Base-by-base conservation (phyloP, 495 filamentous ascomycete species). In the Trypethelium eluteriae region DNA sequence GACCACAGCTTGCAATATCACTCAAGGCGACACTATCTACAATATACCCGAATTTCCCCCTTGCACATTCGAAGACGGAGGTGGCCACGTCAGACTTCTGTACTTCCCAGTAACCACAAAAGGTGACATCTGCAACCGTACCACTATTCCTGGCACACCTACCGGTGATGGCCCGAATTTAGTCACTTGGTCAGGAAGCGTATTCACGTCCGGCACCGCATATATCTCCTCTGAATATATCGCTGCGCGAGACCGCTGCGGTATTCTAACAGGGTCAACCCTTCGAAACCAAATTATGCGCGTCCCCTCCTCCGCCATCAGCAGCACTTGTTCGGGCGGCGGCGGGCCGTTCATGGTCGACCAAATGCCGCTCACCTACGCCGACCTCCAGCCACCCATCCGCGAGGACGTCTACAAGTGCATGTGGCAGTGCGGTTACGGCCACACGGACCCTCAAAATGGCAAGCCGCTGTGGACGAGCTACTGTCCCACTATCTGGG, bases 401-500 rank as follows among this genome's bases (percentile, higher is more conserved):
- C 49, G 49, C 9, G 18, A 9, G 10, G 49, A 53, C 49, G 49
- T 53, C 49, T 53, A 53, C 49, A 53, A 53, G n/a, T 53, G 49
- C 49, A 53, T 53, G 49, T 5, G 11, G 12, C 11, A 53, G 18
- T 53, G 49, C 49, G 49, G 49, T 5, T 5, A 5, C 49, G 49
- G 49, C 49, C 5, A 9, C 49, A 53, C 49, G 5, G 18, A 53
- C 18, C 10, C 9, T 5, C 49, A 53, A n/a, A 11, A 14, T 11
- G 49, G 49, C 10, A 25, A 14, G 5, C 11, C 18, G n/a, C 16
- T 5, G 11, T 53, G 49, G 49, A 53, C 2, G 18, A 5, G 5
- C 10, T 16, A 11, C 5, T 53, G 49, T 25, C 49, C 49, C 49
- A 53, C 49, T 11, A 14, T 53, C 10, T 53, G 11, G 0, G 49